Evolutionary conservation across 805 yeast genomes (phyloP), one percentile per base, ranked within the genome.

Genomic region (Alloascoidea hylecoeti): DNA sequence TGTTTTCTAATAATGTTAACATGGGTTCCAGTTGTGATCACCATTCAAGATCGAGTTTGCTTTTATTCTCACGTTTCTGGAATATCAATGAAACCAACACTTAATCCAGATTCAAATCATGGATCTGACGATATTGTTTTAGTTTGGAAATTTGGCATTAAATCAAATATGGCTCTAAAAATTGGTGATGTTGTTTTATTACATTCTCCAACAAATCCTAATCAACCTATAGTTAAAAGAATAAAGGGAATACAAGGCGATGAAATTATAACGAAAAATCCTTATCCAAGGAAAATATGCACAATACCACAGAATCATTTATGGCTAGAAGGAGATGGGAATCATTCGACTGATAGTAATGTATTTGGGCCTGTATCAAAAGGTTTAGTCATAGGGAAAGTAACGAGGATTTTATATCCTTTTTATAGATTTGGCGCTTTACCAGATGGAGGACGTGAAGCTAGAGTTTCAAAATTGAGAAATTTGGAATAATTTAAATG

Each of bases 281-380:
- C 77, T 16, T 84, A 83, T 50, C 85, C 94, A 4, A 68, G 75
- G 50, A 60, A 64, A 2, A 57, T 62, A 34, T 76, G 78, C 3
- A 55, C 59, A 23, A 61, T 89, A 2, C 96, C 96, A 2, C 58
- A 80, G 39, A 78, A 75, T 49, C 96, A 89, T 52, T 47, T 84
- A 4, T 89, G 96, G 96, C 86, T 86, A 0, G 96, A 89, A 54
- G 97, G 97, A 4, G 97, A 89, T 55, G 86, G 84, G 52, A 56
- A 72, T 13, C 65, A 64, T 35, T 78, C 94, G 0, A 61, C 86
- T 2, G 97, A 89, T 57, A 77, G 89, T 38, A 88, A 86, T 54
- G 70, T 68, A 5, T 89, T 82, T 60, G 97, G 97, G 0, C 95
- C 96, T 0, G 69, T 89, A 0, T 78, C 94, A 13, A 68, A 75